Evolutionary conservation across 345 rosid genomes (phyloP).

Genomic region (Rhodamnia rubescens): DNA sequence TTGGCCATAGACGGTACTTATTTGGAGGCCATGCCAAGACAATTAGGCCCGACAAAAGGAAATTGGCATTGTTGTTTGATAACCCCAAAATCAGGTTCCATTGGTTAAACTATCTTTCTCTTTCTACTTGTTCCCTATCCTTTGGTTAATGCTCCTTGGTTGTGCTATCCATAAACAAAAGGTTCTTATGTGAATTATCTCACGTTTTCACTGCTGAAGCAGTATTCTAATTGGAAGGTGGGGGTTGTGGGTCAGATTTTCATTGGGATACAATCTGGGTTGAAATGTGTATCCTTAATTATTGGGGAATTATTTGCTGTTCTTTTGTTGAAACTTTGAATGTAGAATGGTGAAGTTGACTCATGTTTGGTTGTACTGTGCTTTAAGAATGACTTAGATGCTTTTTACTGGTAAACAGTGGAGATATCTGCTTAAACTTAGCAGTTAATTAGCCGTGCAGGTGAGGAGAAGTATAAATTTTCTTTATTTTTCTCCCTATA

Average conservation of each 20-base stretch:
- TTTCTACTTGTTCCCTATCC: background rate
- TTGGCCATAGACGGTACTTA: conserved; percentile 86
- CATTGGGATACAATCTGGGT: background rate
- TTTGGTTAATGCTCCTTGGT: background rate
- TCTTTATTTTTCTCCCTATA: background rate
- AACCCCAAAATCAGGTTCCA: conserved; percentile 58
- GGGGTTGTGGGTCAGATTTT: background rate
- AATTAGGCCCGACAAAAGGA: conserved; percentile 83
- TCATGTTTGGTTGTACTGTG: background rate
- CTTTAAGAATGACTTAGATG: background rate
- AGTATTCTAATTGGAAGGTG: background rate
- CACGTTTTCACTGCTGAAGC: background rate
- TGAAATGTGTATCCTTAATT: background rate
- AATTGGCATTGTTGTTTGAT: conserved; percentile 78
- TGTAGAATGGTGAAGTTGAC: background rate
- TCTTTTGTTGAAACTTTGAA: background rate
- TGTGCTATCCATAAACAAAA: background rate
- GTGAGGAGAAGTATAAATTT: background rate
- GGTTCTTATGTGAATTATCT: background rate
- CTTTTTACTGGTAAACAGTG: background rate
- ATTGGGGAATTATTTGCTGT: background rate
- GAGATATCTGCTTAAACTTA: background rate
- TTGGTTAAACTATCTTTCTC: background rate
- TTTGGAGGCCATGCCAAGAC: conserved; percentile 91
- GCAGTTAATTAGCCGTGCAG: background rate